These are phyloP conservation scores for Euphorbia celastroides DNA, from an alignment of 441 rosid species.

Conservation along the genomic window DNA sequence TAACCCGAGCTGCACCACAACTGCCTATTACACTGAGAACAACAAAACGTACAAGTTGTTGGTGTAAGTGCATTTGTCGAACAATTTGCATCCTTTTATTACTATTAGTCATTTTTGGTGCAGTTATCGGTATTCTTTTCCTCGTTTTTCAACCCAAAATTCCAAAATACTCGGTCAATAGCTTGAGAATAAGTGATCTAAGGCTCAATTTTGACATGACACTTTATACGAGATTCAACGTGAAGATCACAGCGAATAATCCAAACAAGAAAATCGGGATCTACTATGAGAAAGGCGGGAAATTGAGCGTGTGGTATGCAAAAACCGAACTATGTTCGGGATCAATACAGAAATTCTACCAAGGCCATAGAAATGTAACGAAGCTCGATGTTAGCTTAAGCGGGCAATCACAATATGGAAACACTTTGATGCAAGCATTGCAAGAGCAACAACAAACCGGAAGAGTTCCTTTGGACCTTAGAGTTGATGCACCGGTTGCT, in stretches of 20 bases:
- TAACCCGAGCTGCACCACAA: constrained; percentile 9
- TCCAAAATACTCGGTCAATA: constrained; percentile 65
- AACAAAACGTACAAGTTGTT: constrained; percentile 32
- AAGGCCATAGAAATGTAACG: constrained; percentile 71
- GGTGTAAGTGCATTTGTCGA: constrained; percentile 73
- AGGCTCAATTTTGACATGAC: constrained; percentile 34
- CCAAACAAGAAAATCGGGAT: constrained; percentile 83
- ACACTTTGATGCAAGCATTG: constrained; percentile 31
- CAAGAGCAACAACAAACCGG: constrained; percentile 59
- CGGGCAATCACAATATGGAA: constrained; percentile 52
- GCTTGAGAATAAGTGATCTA: constrained; percentile 48
- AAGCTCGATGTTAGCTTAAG: constrained; percentile 47
- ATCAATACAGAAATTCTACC: constrained; percentile 75
- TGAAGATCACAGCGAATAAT: constrained; percentile 64
- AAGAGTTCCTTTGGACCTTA: constrained; percentile 56
- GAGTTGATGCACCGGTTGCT: constrained; percentile 68
- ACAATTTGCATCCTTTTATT: constrained; percentile 52
- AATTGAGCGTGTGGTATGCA: constrained; percentile 45
- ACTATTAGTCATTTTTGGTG: constrained; percentile 37
- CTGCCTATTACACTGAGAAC: constrained; percentile 25
- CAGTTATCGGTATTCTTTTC: constrained; percentile 49
- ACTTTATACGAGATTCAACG: constrained; percentile 49
- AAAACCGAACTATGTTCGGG: constrained; percentile 55
- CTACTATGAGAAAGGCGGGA: constrained; percentile 70
- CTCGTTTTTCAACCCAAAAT: constrained; percentile 73